Percentiles rank a stretch among this genome's conserved stretches.
Conservation (phyloP, 257 asterid species). For the Osmanthus fragrans region DNA sequence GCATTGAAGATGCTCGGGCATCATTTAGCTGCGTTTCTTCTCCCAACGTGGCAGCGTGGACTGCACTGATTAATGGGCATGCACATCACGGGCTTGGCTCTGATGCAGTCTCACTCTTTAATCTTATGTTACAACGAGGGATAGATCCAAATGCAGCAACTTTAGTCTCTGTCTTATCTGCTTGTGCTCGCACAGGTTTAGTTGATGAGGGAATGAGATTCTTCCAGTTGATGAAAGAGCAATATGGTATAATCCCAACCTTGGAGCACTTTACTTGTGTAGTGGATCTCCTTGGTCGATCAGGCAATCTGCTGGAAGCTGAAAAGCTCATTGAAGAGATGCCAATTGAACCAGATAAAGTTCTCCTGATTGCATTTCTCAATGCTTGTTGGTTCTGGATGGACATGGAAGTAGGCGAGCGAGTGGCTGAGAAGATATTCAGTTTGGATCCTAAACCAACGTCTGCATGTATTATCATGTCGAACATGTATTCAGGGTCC, state of each 20-base stretch:
- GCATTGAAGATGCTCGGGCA: constrained; percentile 54
- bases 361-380: constrained; percentile 55
- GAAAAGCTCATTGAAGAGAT: constrained; percentile 57
- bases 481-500: constrained; percentile 67
- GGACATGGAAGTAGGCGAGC: constrained; percentile 53
- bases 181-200: constrained; percentile 62
- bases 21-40: constrained; percentile 52
- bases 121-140: constrained; percentile 51
- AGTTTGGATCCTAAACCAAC: constrained; percentile 34
- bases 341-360: constrained; percentile 54
- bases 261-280: constrained; percentile 72
- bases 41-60: constrained; percentile 78
- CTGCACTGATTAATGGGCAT: constrained; percentile 66
- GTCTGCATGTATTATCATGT: constrained; percentile 61
- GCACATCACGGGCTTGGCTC: constrained; percentile 61
- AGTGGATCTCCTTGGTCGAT: constrained; percentile 76
- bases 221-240: constrained; percentile 53
- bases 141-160: constrained; percentile 75
- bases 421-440: constrained; percentile 55
- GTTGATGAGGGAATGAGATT: constrained; percentile 47
- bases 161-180: constrained; percentile 64
- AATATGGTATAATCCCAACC: constrained; percentile 50
- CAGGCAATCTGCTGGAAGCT: constrained; percentile 68
- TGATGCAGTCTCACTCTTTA: constrained; percentile 50
- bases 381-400: constrained; percentile 70